These are phyloP conservation scores for Tuber aestivum DNA, from an alignment of 495 filamentous ascomycete species.

Conservation along the genomic window DNA sequence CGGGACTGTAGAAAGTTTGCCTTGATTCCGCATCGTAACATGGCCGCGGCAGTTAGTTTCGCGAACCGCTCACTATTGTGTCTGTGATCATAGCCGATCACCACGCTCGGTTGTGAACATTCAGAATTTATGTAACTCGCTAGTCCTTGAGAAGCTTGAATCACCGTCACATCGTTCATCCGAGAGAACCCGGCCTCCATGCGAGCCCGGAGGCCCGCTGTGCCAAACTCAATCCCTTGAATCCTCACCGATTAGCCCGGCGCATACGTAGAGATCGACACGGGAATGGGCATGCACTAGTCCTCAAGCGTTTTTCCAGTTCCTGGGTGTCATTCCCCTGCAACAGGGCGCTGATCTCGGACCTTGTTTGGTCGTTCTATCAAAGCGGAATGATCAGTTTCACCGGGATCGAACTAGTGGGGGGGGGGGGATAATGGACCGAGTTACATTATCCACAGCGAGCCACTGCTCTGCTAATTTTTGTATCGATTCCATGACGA, in stretches of 20 bases:
- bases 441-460: constrained; percentile 54
- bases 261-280: not conserved
- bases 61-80: constrained; percentile 63
- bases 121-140: constrained; percentile 55
- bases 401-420: not conserved
- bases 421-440: not conserved
- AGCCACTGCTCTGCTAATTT: constrained; percentile 51
- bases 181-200: constrained; percentile 68
- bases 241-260: constrained; percentile 1
- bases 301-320: constrained; percentile 54
- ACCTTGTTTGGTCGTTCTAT: constrained; percentile 53
- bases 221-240: constrained; percentile 61
- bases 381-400: constrained; percentile 1
- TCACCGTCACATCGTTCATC: constrained; percentile 65
- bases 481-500: constrained; percentile 22
- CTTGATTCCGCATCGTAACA: constrained; percentile 56
- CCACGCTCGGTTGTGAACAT: constrained; percentile 45
- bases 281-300: constrained; percentile 45
- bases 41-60: constrained; percentile 58
- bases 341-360: constrained; percentile 56
- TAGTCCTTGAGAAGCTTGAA: constrained; percentile 67
- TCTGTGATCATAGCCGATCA: constrained; percentile 64
- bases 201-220: constrained; percentile 57
- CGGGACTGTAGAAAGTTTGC: constrained; percentile 11
- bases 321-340: constrained; percentile 49